Conservation (phyloP, 768 basidiomycete genomes). For the Pulveroboletus sp. region DNA sequence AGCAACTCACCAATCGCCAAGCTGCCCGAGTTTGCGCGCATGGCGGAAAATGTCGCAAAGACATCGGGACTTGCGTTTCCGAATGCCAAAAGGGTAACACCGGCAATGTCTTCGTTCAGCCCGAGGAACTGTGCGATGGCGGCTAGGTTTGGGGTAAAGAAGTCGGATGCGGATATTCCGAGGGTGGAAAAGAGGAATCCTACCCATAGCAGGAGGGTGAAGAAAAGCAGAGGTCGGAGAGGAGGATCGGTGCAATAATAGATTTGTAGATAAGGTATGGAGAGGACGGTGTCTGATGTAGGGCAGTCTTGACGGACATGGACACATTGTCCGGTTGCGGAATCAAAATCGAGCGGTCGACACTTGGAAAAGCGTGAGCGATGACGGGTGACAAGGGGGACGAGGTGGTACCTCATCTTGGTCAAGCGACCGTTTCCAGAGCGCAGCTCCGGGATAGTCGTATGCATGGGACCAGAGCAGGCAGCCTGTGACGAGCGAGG, state of each 20-base stretch:
- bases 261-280: constrained; percentile 59
- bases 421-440: constrained; percentile 10
- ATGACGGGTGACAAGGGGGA: background rate
- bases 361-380: constrained; percentile 44
- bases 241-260: constrained; percentile 67
- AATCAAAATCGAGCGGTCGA: constrained; percentile 53
- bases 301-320: constrained; percentile 61
- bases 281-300: constrained; percentile 57
- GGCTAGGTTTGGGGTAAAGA: constrained; percentile 94
- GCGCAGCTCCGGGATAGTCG: constrained; percentile 11
- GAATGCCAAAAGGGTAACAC: constrained; percentile 95
- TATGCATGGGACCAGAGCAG: constrained; percentile 64
- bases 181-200: constrained; percentile 93
- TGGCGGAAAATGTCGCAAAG: constrained; percentile 92
- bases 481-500: constrained; percentile 52
- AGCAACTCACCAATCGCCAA: constrained; percentile 93
- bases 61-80: constrained; percentile 97
- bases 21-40: constrained; percentile 79
- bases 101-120: constrained; percentile 89
- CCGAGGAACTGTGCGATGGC: constrained; percentile 84
- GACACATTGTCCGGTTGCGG: constrained; percentile 51
- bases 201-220: constrained; percentile 70
- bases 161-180: constrained; percentile 92
- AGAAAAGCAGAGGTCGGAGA: constrained; percentile 58
- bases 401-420: constrained; percentile 8